Base-by-base conservation (phyloP, 2,329 filamentous ascomycete genomes). In the Microdochium nivale region DNA sequence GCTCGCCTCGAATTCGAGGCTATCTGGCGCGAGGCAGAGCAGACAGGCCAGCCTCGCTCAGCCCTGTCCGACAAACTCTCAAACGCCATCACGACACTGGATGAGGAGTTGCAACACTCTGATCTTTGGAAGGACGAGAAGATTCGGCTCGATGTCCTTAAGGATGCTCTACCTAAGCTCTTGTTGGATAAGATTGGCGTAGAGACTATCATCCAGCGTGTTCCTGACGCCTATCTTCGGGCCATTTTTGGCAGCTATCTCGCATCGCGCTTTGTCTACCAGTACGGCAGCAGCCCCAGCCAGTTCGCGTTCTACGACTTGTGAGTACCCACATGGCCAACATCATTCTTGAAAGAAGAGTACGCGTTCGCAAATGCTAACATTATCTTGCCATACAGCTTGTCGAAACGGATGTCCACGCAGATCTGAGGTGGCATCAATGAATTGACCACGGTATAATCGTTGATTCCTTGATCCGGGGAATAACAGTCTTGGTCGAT, bases 261-360 rank as follows among this genome's bases (percentile, higher is more conserved):
- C 59, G 92, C 94, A 48, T 95, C 88, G 64, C 87, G 94, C 44
- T 99, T 99, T 67, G 90, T 99, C 40, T 99, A 99, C 70, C 84
- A 95, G 68, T 94, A 92, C 67, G 94, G 94, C 63, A 91, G 90
- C 67, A 86, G 82, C 59, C 91, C 94, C 4, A 94, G 87, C 74
- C 92, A 96, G 64, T 97, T 99, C 74, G 90, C 92, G 37, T 99
- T 99, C 78, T 99, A 95, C 71, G 90, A 95, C 67, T 99, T 97
- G 88, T 91, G 75, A 83, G 87, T 86, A 54, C 47, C 25, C 32
- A 48, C 49, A 7, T 25, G 14, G 25, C 13, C 25, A 32, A 23
- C 3, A 13, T n/a, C 2, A 19, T 13, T 32, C 10, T 11, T 52
- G 3, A 11, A 25, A 10, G 10, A 19, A 52, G 48, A 11, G 27